These are phyloP conservation scores for Leishmania guyanensis DNA, from an alignment of 208 protist genomes.

Conservation along the genomic window DNA sequence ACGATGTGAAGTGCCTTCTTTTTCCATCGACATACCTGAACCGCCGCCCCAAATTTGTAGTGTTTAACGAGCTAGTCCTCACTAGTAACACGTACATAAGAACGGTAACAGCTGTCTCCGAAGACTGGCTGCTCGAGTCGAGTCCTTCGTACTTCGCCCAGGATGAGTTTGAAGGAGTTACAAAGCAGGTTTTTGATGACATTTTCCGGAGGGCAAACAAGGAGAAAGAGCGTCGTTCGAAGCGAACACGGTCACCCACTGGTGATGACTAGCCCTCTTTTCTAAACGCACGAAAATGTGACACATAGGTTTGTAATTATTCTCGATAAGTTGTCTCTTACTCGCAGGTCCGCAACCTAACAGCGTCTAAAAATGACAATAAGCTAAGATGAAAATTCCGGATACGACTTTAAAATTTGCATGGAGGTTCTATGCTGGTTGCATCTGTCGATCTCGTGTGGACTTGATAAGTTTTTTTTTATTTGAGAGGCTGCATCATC, in stretches of 20 bases:
- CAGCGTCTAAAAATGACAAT: constrained; percentile 12
- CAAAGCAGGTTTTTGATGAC: constrained; percentile 82
- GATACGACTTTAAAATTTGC: background rate
- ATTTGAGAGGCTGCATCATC: background rate
- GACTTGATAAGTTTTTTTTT: background rate
- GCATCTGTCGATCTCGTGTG: background rate
- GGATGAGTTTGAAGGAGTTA: constrained; percentile 81
- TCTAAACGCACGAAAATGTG: background rate
- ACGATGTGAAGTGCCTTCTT: constrained; percentile 94
- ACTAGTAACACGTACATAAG: constrained; percentile 96
- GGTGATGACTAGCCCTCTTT: constrained; percentile 29
- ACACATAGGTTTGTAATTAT: background rate
- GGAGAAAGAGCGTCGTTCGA: constrained; percentile 15
- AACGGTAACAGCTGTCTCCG: constrained; percentile 94
- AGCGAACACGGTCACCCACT: constrained; percentile 27
- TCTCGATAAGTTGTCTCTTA: background rate
- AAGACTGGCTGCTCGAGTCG: constrained; percentile 93
- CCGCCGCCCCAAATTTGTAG: constrained; percentile 96
- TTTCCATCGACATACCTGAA: constrained; percentile 92
- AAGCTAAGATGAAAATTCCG: background rate
- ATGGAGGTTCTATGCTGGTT: background rate
- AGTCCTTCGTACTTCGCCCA: constrained; percentile 87
- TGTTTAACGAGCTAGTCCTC: constrained; percentile 98
- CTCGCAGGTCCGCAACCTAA: background rate
- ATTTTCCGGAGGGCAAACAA: constrained; percentile 52